Conservation (phyloP, 2,329 filamentous ascomycete genomes). For the Botryotinia convoluta region DNA sequence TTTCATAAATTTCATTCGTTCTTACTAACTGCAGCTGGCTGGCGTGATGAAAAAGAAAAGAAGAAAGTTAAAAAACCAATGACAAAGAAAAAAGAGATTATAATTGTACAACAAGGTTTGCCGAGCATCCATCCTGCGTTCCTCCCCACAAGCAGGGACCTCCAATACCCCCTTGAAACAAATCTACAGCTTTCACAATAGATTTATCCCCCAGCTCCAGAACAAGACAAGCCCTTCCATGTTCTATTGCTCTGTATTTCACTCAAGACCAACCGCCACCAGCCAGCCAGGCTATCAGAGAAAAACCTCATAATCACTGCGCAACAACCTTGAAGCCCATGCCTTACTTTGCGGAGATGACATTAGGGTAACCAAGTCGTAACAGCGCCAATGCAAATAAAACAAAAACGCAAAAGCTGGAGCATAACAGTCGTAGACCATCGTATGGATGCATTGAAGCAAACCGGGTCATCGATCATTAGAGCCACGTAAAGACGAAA, state of each 20-base stretch:
- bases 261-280: conserved; percentile 22
- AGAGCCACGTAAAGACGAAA: conserved; percentile 13
- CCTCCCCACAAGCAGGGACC: conserved; percentile 25
- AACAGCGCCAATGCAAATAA: conserved; percentile 14
- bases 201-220: neutral
- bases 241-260: conserved; percentile 30
- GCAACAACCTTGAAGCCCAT: conserved; percentile 13
- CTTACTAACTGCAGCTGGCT: conserved; percentile 35
- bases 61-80: conserved; percentile 5
- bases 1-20: conserved; percentile 3
- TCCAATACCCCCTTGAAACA: neutral
- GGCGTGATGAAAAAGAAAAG: conserved; percentile 27
- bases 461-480: conserved; percentile 19
- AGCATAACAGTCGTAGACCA: conserved; percentile 20
- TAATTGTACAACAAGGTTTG: conserved; percentile 38
- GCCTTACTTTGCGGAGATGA: neutral
- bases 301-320: conserved; percentile 23
- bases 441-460: conserved; percentile 16
- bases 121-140: conserved; percentile 23
- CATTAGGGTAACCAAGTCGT: conserved; percentile 11
- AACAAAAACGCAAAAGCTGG: conserved; percentile 3
- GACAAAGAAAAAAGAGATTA: conserved; percentile 30
- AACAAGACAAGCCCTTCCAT: conserved; percentile 1
- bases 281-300: conserved; percentile 36
- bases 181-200: conserved; percentile 16